Evolutionary conservation across 163 green algal species (phyloP).

Genomic region (Scenedesmus sp.): DNA sequence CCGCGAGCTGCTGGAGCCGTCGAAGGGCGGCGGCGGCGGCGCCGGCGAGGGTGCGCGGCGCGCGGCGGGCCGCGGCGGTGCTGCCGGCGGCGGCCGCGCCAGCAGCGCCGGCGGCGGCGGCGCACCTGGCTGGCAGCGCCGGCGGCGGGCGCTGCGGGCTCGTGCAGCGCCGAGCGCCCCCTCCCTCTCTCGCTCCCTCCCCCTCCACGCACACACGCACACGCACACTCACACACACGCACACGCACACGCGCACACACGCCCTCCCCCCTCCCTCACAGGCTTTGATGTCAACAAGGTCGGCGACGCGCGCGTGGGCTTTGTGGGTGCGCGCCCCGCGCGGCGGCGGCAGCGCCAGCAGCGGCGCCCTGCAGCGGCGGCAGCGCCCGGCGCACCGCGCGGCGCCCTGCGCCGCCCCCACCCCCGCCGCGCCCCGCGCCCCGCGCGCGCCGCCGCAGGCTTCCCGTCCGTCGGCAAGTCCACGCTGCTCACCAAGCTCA

Average conservation of each 20-base stretch:
- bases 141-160: neutral
- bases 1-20: slow-evolving; percentile 93
- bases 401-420: too few species aligned
- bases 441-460: slow-evolving; percentile 55
- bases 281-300: slow-evolving; percentile 99
- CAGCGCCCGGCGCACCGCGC: too few species aligned
- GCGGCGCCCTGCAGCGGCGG: neutral
- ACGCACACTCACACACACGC: too few species aligned
- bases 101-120: neutral
- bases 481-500: slow-evolving; percentile 98
- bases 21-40: slow-evolving; percentile 64
- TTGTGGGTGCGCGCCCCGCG: slow-evolving; percentile 71
- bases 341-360: neutral
- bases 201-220: too few species aligned
- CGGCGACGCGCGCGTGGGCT: slow-evolving; percentile 94
- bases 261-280: too few species aligned
- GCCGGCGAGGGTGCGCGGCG: slow-evolving; percentile 70
- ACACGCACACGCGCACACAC: neutral
- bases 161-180: neutral
- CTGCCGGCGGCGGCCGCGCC: neutral
- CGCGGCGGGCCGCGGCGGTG: neutral
- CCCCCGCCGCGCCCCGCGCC: too few species aligned
- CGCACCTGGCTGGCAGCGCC: neutral
- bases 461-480: slow-evolving; percentile 99
- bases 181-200: neutral